Conservation (phyloP, 345 rosid species). For the Eucalyptus albens region DNA sequence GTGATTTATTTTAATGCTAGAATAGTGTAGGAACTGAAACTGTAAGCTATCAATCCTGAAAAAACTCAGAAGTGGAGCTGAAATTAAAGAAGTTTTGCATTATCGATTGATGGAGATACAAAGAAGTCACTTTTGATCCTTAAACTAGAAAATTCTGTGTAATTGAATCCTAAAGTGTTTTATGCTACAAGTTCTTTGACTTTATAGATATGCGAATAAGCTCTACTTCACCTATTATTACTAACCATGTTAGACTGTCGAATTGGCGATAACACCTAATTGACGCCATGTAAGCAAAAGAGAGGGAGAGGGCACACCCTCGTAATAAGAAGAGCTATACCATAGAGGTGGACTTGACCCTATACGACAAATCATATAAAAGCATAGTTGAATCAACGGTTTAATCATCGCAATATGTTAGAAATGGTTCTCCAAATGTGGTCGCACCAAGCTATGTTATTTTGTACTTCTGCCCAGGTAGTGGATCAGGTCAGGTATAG, state of each 20-base stretch:
- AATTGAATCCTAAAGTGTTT: neutral
- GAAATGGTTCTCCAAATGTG: neutral
- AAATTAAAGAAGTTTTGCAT: neutral
- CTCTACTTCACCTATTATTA: neutral
- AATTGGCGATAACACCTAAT: neutral
- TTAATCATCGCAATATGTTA: neutral
- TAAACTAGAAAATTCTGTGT: neutral
- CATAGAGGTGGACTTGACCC: neutral
- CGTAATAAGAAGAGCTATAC: neutral
- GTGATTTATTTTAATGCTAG: neutral
- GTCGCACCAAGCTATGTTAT: neutral
- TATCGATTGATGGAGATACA: neutral
- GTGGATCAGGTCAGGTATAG: neutral
- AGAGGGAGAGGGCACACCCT: neutral
- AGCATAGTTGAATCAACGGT: neutral
- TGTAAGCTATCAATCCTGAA: neutral
- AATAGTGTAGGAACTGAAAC: neutral
- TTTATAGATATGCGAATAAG: neutral
- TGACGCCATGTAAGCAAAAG: neutral
- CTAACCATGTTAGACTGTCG: neutral
- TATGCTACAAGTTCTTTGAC: neutral
- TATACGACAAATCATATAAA: neutral
- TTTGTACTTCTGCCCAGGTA: neutral
- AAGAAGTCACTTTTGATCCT: neutral
- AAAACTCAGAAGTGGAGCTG: neutral